Percentiles rank a stretch among this genome's conserved stretches.
Evolutionary conservation across 768 basidiomycete species (phyloP).

Genomic region (Suillus occidentalis): DNA sequence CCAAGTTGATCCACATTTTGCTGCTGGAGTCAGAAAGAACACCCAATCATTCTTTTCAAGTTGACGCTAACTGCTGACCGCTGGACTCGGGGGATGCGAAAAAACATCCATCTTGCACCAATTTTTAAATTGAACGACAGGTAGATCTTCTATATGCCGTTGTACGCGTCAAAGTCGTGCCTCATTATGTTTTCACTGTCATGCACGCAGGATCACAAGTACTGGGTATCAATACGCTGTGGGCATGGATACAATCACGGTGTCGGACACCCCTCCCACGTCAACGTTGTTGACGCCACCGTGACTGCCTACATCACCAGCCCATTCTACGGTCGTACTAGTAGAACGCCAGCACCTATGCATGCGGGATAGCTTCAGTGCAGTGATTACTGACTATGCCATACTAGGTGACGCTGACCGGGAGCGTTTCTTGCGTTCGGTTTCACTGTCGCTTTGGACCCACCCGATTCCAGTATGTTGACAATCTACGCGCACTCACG

Average conservation of each 20-base stretch:
- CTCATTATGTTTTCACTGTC: background rate
- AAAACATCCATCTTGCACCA: background rate
- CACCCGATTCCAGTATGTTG: background rate
- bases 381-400: background rate
- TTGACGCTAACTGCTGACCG: background rate
- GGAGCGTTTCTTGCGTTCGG: background rate
- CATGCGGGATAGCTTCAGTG: background rate
- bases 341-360: background rate
- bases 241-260: background rate
- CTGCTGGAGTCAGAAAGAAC: no score
- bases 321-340: background rate
- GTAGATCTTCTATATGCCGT: background rate
- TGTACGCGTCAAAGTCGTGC: background rate
- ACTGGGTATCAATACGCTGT: background rate
- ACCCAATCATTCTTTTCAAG: background rate
- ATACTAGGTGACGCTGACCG: background rate
- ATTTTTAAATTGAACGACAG: background rate
- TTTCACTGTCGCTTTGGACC: background rate
- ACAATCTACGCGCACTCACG: background rate
- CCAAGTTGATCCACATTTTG: no score
- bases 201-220: background rate
- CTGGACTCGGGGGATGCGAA: no score
- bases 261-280: background rate
- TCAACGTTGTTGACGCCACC: background rate
- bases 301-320: background rate